phyloP scores from a whole-genome alignment of 2,329 filamentous ascomycete species.

The Grosmannia clavigera region DNA sequence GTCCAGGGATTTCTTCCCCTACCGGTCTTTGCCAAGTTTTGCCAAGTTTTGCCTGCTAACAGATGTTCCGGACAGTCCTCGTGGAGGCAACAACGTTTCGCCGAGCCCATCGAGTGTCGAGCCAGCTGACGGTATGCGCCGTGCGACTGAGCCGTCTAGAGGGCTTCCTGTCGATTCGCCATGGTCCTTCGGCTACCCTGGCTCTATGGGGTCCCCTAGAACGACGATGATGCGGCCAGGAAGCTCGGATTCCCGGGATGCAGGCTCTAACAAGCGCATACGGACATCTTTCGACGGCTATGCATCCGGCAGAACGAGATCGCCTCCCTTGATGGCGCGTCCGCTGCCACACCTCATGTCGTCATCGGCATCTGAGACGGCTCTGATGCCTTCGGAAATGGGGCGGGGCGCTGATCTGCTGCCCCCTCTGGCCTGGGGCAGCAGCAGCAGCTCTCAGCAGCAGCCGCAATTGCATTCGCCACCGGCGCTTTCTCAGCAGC shows the following conservation, averaged over 20 bases:
- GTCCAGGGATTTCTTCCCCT: constrained; percentile 1
- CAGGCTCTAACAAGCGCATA: constrained; percentile 31
- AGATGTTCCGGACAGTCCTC: constrained; percentile 27
- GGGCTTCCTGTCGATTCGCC: constrained; percentile 22
- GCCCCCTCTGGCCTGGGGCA: not conserved
- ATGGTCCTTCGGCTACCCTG: constrained; percentile 29
- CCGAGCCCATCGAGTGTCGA: constrained; percentile 40
- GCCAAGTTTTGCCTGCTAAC: not conserved
- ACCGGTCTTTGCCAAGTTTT: too few species aligned
- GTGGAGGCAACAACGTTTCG: constrained; percentile 45
- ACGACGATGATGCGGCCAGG: constrained; percentile 13
- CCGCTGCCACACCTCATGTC: not conserved
- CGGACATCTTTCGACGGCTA: constrained; percentile 36
- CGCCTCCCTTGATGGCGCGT: constrained; percentile 19
- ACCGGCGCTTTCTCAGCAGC: not conserved
- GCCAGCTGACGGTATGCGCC: constrained; percentile 32
- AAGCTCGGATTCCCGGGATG: constrained; percentile 16
- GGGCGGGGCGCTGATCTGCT: constrained; percentile 1
- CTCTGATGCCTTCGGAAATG: not conserved
- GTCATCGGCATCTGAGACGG: not conserved
- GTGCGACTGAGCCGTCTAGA: constrained; percentile 12
- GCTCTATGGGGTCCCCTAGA: constrained; percentile 36
- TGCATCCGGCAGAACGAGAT: constrained; percentile 18
- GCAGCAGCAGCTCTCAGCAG: not conserved
- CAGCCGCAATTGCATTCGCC: not conserved